Percentiles rank a stretch among this genome's conserved stretches.
These are phyloP conservation scores for Fraxinus sp. DNA, from an alignment of 305 asterid genomes.

Conservation along the genomic window DNA sequence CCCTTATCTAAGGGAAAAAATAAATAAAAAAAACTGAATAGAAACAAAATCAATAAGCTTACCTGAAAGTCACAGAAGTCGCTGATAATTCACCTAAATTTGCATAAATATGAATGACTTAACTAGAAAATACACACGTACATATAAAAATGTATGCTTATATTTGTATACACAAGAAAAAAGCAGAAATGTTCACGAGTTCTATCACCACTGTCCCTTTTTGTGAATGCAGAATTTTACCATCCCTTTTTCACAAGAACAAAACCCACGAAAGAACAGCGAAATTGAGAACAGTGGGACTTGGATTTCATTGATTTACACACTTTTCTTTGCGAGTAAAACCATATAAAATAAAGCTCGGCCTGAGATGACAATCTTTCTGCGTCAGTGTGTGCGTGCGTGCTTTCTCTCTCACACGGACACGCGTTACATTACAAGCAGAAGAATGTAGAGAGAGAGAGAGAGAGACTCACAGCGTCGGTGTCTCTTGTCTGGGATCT, in stretches of 20 bases:
- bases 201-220: not conserved
- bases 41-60: slow-evolving; percentile 22
- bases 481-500: not conserved
- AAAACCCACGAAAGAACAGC: not conserved
- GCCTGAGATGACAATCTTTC: not conserved
- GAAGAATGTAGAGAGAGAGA: not conserved
- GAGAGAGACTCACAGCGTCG: not conserved
- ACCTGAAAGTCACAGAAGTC: slow-evolving; percentile 34
- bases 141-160: not conserved
- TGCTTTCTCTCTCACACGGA: not conserved
- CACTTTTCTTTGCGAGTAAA: slow-evolving; percentile 23
- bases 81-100: slow-evolving; percentile 18
- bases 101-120: not conserved
- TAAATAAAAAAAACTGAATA: not conserved
- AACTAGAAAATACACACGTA: not conserved
- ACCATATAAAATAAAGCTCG: not conserved
- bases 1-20: slow-evolving; percentile 13
- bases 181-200: not conserved
- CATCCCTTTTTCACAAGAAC: not conserved
- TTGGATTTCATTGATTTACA: slow-evolving; percentile 19
- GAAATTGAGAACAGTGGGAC: slow-evolving; percentile 15
- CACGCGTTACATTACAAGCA: not conserved
- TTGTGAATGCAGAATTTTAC: not conserved
- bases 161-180: not conserved
- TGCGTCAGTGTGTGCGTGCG: not conserved